Conservation (phyloP, 371 early-diverging fungal genomes). For the Mucor racemosus region DNA sequence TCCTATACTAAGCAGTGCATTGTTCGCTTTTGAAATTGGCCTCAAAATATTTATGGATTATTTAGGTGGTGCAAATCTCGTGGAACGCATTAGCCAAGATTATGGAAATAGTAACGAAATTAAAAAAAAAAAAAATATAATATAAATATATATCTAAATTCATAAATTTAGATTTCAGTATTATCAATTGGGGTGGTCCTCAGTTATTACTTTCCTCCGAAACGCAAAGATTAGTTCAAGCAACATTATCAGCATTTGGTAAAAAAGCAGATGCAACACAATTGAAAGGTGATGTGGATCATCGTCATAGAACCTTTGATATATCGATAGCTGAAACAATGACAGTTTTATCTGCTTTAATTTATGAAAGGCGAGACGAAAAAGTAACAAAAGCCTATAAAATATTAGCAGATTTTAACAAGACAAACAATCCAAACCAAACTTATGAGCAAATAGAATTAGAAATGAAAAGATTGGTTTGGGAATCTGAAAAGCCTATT, state of each 20-base stretch:
- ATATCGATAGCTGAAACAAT: constrained; percentile 38
- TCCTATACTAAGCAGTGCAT: constrained; percentile 26
- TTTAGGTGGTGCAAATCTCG: constrained; percentile 33
- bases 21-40: constrained; percentile 34
- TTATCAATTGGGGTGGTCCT: constrained; percentile 45
- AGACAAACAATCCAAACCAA: not conserved
- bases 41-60: constrained; percentile 39
- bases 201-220: constrained; percentile 27
- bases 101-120: constrained; percentile 22
- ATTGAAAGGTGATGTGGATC: not conserved
- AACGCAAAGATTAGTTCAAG: constrained; percentile 14
- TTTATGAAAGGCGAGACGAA: constrained; percentile 54
- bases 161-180: constrained; percentile 27
- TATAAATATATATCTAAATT: too few species aligned
- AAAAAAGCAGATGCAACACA: not conserved
- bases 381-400: constrained; percentile 39
- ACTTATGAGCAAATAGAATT: constrained; percentile 6
- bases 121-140: too few species aligned
- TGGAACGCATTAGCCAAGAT: constrained; percentile 24
- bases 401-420: not conserved
- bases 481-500: constrained; percentile 37
- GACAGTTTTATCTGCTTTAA: constrained; percentile 33
- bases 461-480: constrained; percentile 22
- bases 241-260: constrained; percentile 31
- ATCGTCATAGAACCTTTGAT: constrained; percentile 35